Evolutionary conservation across 2,329 filamentous ascomycete genomes (phyloP).

Genomic region (Coniella lustricola): DNA sequence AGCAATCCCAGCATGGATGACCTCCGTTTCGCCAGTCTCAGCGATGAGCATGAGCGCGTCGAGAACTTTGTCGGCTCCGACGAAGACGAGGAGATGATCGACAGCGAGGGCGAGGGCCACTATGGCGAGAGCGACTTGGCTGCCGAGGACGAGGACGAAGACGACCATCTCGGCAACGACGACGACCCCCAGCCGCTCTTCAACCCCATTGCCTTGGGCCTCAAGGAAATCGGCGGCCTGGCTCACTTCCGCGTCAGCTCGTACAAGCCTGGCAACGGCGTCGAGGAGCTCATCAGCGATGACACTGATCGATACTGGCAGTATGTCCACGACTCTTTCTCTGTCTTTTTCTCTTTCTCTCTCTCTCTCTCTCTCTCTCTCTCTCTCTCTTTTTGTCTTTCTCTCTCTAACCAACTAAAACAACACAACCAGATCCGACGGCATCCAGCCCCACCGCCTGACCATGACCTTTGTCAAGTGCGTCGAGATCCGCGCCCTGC

Average conservation of each 20-base stretch:
- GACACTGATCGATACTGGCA: conserved; percentile 74
- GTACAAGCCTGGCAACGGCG: conserved; percentile 72
- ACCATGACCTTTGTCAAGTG: conserved; percentile 79
- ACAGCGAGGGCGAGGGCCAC: conserved; percentile 5
- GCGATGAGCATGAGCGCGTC: conserved; percentile 18
- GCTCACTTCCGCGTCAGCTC: conserved; percentile 78
- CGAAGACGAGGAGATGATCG: conserved; percentile 14
- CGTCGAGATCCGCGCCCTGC: conserved; percentile 68
- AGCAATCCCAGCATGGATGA: conserved; percentile 15
- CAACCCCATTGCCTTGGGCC: conserved; percentile 46
- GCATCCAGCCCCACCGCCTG: conserved; percentile 73
- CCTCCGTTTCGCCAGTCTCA: conserved; percentile 17
- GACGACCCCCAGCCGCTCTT: conserved; percentile 26
- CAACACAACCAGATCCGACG: conserved; percentile 55
- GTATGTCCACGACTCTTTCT: conserved; percentile 33
- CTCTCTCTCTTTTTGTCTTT: too few species aligned
- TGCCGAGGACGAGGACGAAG: conserved; percentile 6
- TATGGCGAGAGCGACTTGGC: conserved; percentile 5
- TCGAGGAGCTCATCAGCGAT: conserved; percentile 68
- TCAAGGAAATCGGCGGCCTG: conserved; percentile 80
- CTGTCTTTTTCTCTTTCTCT: background rate
- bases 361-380: background rate
- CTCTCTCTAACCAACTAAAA: background rate
- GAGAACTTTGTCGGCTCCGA: conserved; percentile 19
- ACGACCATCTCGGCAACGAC: conserved; percentile 11